Conservation (phyloP, 2,329 filamentous ascomycete species). For the Nothophoma quercina region DNA sequence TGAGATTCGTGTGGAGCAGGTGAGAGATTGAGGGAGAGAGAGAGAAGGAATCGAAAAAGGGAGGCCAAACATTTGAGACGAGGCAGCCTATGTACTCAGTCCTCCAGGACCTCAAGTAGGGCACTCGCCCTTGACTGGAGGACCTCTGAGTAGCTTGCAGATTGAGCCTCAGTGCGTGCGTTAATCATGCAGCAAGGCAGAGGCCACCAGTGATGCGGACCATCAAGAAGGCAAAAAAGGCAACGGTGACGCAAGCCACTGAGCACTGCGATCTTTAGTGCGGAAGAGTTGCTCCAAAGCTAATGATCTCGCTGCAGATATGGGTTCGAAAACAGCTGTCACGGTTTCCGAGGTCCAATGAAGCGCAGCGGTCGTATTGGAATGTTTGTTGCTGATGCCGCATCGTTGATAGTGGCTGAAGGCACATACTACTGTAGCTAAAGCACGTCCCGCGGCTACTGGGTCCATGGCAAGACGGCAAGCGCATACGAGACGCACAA, state of each 20-base stretch:
- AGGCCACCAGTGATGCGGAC: no score
- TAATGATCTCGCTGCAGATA: no score
- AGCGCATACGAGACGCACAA: not conserved
- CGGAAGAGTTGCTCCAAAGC: no score
- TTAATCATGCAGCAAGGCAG: slow-evolving; percentile 18
- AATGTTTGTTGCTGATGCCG: not conserved
- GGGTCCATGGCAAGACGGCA: not conserved
- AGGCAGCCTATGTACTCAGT: slow-evolving; percentile 15
- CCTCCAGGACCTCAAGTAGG: not conserved
- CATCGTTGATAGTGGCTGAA: not conserved
- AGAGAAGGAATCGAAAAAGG: not conserved
- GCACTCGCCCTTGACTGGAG: slow-evolving; percentile 4
- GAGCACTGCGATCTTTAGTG: no score
- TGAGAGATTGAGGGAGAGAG: not conserved
- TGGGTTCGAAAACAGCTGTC: not conserved
- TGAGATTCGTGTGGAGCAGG: not conserved
- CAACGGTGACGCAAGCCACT: slow-evolving; percentile 24
- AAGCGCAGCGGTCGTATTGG: not conserved
- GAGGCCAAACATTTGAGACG: not conserved
- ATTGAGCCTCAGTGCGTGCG: slow-evolving; percentile 15
- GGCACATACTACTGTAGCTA: no score
- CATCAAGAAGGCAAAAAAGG: slow-evolving; percentile 28
- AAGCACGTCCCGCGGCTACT: not conserved
- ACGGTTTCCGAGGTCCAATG: not conserved
- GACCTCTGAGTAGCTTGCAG: slow-evolving; percentile 20